Evolutionary conservation across 192 early-diverging fungal species (phyloP).

Genomic region (Rhizophagus clarus): DNA sequence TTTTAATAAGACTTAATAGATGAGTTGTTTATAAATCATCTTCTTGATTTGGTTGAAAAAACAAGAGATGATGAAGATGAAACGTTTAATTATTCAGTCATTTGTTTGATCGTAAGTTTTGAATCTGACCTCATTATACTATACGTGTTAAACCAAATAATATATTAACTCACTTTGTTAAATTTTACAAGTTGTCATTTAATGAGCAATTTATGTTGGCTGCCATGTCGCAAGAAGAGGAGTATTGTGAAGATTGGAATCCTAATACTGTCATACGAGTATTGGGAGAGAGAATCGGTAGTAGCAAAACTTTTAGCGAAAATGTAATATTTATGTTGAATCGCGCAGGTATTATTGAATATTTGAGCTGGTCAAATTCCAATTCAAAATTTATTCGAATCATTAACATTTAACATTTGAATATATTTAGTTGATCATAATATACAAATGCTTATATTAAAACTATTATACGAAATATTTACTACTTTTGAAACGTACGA

Average conservation of each 20-base stretch:
- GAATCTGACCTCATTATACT: background rate
- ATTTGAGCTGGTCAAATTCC: background rate
- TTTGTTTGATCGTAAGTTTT: constrained; percentile 47
- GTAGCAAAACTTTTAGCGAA: constrained; percentile 80
- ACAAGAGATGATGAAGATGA: constrained; percentile 59
- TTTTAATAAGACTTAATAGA: constrained; percentile 48
- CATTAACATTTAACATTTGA: background rate
- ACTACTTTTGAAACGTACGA: constrained; percentile 57
- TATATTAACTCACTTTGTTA: background rate
- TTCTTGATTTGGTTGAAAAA: constrained; percentile 62
- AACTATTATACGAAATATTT: constrained; percentile 74
- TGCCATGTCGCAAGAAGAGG: constrained; percentile 43
- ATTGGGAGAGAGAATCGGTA: constrained; percentile 52
- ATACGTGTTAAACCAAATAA: background rate
- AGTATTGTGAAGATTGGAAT: constrained; percentile 35
- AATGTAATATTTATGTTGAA: constrained; percentile 94
- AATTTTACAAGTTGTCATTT: constrained; percentile 46
- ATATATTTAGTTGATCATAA: constrained; percentile 49
- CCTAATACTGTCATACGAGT: constrained; percentile 57
- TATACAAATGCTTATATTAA: constrained; percentile 61
- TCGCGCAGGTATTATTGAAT: constrained; percentile 63
- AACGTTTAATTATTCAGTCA: constrained; percentile 53
- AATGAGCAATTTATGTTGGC: constrained; percentile 69
- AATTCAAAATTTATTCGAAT: background rate
- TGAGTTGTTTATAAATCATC: constrained; percentile 46